Evolutionary conservation across 345 rosid species (phyloP), one percentile per base, ranked within the genome.

Genomic region (Crucihimalaya himalaica): DNA sequence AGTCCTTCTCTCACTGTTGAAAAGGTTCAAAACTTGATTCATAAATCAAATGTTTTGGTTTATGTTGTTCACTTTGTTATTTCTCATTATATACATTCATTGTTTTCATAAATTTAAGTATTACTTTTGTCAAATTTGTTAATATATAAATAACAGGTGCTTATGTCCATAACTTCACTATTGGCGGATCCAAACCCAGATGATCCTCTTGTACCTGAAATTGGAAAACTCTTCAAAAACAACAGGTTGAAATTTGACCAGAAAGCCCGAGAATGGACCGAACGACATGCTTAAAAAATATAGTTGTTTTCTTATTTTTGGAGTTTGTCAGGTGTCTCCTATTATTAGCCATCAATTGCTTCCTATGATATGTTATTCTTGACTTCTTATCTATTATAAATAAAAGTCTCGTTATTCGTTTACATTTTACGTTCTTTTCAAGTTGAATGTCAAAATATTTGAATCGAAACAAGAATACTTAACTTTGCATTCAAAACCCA

Each of bases 261-360:
- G 7, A 43, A 0, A 16, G 66, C 74, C 15, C 74, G 74, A 45
- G 21, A 70, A 57, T 57, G 54, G 65, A 69, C 64, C 20, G 6
- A 10, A 8, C 14, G 14, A 21, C 27, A 53, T 52, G 72, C 62
- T 39, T 20, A 20, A 20, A 55, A 55, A 23, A 25, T 25, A 25
- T 25, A 25, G 23, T 21, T 21, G 23, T 23, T 23, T 23, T 23
- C 25, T 23, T 23, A 23, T 23, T 23, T 23, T 23, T 27, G 28
- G 4, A 27, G 5, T 27, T 27, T 0, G 28, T 27, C 28, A 27
- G 3, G 4, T 48, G 2, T 48, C 12, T 39, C 1, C 25, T 23
- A 23, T 23, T 19, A 8, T 0, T 47, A 47, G 1, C 8, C 21
- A 47, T 18, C n/a, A 45, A 13, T 16, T 23, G 13, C 11, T 35